These are phyloP conservation scores for Pyrus hybrid DNA, from an alignment of 331 rosid species.

Conservation along the genomic window DNA sequence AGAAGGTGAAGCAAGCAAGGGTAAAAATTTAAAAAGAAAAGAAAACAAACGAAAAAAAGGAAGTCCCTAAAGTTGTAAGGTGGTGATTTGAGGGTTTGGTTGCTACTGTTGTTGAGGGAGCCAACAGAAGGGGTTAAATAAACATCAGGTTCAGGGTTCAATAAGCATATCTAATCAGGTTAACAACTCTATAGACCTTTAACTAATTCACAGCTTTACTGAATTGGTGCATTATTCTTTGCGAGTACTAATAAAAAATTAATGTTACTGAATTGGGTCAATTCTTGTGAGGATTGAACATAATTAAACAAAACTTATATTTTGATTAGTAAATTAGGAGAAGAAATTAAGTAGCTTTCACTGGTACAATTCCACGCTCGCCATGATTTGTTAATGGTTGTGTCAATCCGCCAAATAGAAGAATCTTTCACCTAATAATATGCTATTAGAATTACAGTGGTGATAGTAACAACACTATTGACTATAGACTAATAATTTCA, in stretches of 20 bases:
- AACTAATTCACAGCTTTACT: neutral
- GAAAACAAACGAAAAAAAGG: neutral
- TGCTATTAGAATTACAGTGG: too few species aligned
- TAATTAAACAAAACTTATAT: too few species aligned
- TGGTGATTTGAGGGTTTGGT: neutral
- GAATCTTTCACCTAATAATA: neutral
- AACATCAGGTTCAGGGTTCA: neutral
- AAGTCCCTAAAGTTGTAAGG: neutral
- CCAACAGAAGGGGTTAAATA: neutral
- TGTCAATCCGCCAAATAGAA: neutral
- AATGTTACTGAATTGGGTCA: neutral
- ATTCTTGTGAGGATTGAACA: neutral
- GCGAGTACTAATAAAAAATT: neutral
- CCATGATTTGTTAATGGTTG: neutral
- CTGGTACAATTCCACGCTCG: neutral
- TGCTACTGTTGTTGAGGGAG: neutral
- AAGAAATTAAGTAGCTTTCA: neutral
- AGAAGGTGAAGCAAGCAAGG: neutral
- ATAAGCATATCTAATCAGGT: neutral
- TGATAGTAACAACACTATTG: too few species aligned
- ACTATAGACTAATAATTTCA: neutral
- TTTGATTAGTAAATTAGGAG: neutral
- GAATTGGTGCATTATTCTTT: too few species aligned
- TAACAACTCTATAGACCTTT: neutral
- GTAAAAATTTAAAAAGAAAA: neutral